phyloP scores from a whole-genome alignment of 805 yeast genomes.

The Starmerella sirachaensis region DNA sequence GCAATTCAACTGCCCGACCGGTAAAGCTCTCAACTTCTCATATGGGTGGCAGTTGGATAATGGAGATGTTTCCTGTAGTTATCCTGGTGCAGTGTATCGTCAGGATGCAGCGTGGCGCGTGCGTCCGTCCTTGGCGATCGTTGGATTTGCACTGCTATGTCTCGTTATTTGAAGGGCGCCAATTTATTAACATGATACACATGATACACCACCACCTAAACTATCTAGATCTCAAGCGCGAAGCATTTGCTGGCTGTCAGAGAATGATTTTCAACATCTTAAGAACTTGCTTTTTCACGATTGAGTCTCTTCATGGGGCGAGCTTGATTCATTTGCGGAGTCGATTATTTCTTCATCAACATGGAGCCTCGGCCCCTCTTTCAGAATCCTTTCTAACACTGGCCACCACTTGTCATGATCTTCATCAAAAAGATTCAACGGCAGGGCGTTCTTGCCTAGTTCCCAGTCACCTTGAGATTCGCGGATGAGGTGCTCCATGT shows the following conservation, averaged over 20 bases:
- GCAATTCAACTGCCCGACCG: slow-evolving; percentile 60
- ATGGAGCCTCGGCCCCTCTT: slow-evolving; percentile 25
- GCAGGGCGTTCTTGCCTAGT: slow-evolving; percentile 54
- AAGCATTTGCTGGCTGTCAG: too few relatives aligned
- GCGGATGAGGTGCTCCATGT: slow-evolving; percentile 76
- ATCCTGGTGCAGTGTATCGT: slow-evolving; percentile 29
- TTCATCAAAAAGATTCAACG: slow-evolving; percentile 45
- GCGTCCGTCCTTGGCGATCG: slow-evolving; percentile 8
- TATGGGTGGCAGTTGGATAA: slow-evolving; percentile 25
- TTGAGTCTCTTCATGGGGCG: too few relatives aligned
- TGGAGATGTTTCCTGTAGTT: slow-evolving; percentile 30
- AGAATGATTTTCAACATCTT: too few relatives aligned
- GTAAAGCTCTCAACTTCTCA: slow-evolving; percentile 15
- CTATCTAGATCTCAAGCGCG: too few relatives aligned
- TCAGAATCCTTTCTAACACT: slow-evolving; percentile 29
- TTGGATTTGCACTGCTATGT: not conserved
- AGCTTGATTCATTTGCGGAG: not conserved
- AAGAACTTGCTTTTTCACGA: too few relatives aligned
- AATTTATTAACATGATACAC: not conserved
- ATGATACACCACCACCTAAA: too few relatives aligned
- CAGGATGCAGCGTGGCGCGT: slow-evolving; percentile 11
- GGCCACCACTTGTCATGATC: slow-evolving; percentile 53
- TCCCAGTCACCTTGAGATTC: slow-evolving; percentile 75
- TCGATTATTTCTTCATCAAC: slow-evolving; percentile 2
- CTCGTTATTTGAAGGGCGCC: not conserved